Conservation (phyloP, 768 basidiomycete genomes). For the Dioszegia aurantiaca region DNA sequence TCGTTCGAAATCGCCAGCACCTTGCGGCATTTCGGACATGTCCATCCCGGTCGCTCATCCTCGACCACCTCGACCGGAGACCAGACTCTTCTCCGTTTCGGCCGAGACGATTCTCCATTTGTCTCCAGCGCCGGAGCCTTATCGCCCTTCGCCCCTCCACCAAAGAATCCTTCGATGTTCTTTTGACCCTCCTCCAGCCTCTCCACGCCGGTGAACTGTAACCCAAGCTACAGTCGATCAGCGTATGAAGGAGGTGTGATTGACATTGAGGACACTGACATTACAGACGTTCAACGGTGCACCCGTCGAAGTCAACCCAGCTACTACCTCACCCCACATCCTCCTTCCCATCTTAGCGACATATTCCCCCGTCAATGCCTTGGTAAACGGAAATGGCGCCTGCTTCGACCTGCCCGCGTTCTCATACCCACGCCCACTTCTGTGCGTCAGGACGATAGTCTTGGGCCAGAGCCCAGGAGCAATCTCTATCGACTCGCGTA, state of each 20-base stretch:
- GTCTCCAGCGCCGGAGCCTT: background rate
- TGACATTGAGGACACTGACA: slow-evolving; percentile 53
- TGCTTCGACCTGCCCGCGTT: slow-evolving; percentile 56
- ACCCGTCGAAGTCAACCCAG: slow-evolving; percentile 55
- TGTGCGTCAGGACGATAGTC: slow-evolving; percentile 72
- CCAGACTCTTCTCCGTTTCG: background rate
- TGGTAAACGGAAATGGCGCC: slow-evolving; percentile 75
- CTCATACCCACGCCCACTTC: slow-evolving; percentile 62
- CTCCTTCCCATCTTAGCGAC: slow-evolving; percentile 72
- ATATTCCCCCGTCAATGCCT: slow-evolving; percentile 69
- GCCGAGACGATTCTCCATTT: slow-evolving; percentile 18
- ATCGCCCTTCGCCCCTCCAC: slow-evolving; percentile 2
- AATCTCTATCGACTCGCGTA: slow-evolving; percentile 72
- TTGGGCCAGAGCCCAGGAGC: slow-evolving; percentile 84
- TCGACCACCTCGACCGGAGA: background rate
- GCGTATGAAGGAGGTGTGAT: background rate
- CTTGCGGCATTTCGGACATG: slow-evolving; percentile 48
- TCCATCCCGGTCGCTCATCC: slow-evolving; percentile 44
- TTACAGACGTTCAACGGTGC: slow-evolving; percentile 63
- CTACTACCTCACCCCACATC: slow-evolving; percentile 79
- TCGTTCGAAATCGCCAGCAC: slow-evolving; percentile 50
- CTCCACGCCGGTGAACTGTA: slow-evolving; percentile 41
- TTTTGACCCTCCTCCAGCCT: slow-evolving; percentile 63
- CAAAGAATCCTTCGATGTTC: slow-evolving; percentile 80
- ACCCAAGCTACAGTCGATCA: slow-evolving; percentile 25